Evolutionary conservation across 345 rosid species (phyloP), one percentile per base, ranked within the genome.

Genomic region (Eucalyptus cloeziana): DNA sequence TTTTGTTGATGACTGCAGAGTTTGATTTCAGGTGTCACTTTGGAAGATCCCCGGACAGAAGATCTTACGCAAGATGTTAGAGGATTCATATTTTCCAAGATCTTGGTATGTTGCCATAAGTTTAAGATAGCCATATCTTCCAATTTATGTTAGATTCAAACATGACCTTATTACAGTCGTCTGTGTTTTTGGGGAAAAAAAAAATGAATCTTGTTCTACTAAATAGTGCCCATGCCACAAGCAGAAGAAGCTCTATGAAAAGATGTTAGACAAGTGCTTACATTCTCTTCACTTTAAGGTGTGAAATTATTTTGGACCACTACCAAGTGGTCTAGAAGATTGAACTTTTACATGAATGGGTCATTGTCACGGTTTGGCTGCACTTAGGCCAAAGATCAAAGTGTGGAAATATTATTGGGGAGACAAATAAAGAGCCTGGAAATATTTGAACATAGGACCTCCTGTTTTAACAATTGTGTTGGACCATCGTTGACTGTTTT

Each of bases 1-100:
- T 76, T 76, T 40, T 40, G 30, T 11, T 76, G 47, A 76, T 76
- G 85, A 76, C 2, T 76, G 85, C 85, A 40, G 13, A 37, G 85
- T 76, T 76, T 76, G 85, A 76, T 91, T 94, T 92, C 97, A 98
- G 99, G 99, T 93, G 95, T 97, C 89, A 97, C 95, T 86, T 93
- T 97, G 87, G 99, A 98, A 93, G 99, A 98, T 93, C 99, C 99
- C 33, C 97, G 96, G 90, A 97, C 96, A 88, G 99, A 98, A 95
- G 99, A 97, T 94, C 99, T 98, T 90, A 97, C 96, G 88, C 99
- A 98, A 93, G 99, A 98, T 93, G 98, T 98, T 93, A 94, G 99
- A 93, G 99, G 99, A n/a, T 98, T 98, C 92, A 94, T 97, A 90
- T 98, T 97, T 92, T 98, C 99, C 19, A 98, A 94, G 94, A 94